Percentiles rank a stretch among this genome's conserved stretches.
These are phyloP conservation scores for Chamaenerion angustifolium DNA, from an alignment of 345 rosid genomes.

Conservation along the genomic window DNA sequence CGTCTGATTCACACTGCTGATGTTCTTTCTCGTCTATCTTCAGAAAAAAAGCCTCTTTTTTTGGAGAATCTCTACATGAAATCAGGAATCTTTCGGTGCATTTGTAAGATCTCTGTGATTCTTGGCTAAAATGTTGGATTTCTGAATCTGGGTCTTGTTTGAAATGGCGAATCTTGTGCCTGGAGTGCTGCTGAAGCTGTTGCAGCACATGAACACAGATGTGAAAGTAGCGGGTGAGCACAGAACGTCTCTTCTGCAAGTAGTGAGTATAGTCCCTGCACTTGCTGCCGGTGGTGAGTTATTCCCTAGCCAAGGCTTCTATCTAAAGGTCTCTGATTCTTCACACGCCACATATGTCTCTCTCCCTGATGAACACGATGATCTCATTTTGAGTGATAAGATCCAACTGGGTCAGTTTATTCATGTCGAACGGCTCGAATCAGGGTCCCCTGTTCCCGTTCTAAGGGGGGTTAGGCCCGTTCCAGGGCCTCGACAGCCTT, in stretches of 20 bases:
- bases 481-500: conserved; percentile 77
- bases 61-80: too few species aligned
- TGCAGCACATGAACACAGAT: conserved; percentile 93
- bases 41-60: too few species aligned
- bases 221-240: conserved; percentile 94
- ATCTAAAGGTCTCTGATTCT: conserved; percentile 94
- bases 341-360: conserved; percentile 94
- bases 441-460: conserved; percentile 89
- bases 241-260: conserved; percentile 82
- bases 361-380: conserved; percentile 90
- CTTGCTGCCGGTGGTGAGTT: conserved; percentile 80
- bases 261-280: conserved; percentile 90
- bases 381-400: conserved; percentile 85
- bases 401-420: conserved; percentile 92
- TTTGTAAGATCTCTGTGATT: background rate
- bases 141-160: conserved; percentile 5
- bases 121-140: background rate
- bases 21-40: too few species aligned
- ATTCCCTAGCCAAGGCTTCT: conserved; percentile 80
- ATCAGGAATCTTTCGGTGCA: too few species aligned
- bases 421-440: conserved; percentile 85
- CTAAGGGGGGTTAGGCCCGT: conserved; percentile 88
- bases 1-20: too few species aligned
- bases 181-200: conserved; percentile 87
- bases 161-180: conserved; percentile 92